Evolutionary conservation across 352 stramenopile species (phyloP).

Genomic region (Phytophthora nicotianae): DNA sequence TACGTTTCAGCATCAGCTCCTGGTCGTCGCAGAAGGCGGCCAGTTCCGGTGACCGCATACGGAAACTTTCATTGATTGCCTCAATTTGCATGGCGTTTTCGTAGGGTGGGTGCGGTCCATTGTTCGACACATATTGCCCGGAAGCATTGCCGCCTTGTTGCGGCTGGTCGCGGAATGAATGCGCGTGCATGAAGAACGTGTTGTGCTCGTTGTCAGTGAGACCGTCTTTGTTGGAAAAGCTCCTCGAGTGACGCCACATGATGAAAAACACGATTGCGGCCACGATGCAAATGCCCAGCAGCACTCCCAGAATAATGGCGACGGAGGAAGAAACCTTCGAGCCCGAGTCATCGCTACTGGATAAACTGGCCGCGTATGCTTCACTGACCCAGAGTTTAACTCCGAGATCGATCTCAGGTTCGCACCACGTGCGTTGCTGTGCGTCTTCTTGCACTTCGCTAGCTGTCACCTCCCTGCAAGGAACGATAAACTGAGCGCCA

Average conservation of each 20-base stretch:
- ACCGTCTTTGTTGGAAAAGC: constrained; percentile 34
- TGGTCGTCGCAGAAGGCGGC: constrained; percentile 43
- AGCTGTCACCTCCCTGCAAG: constrained; percentile 25
- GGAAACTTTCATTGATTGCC: constrained; percentile 41
- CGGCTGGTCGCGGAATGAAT: constrained; percentile 18
- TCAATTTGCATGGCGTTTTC: constrained; percentile 37
- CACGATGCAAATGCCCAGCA: constrained; percentile 30
- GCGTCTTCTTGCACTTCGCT: constrained; percentile 7
- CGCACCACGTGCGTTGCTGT: constrained; percentile 41
- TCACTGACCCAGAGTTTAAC: constrained; percentile 37
- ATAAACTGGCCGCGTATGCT: not conserved
- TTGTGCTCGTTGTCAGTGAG: constrained; percentile 33
- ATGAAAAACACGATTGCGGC: constrained; percentile 25
- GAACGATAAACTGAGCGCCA: constrained; percentile 34
- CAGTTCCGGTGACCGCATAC: constrained; percentile 32
- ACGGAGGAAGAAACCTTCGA: constrained; percentile 27
- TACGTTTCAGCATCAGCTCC: constrained; percentile 46
- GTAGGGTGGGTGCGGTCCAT: constrained; percentile 25
- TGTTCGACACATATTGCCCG: constrained; percentile 28
- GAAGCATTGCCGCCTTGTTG: constrained; percentile 10
- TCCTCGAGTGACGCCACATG: constrained; percentile 24
- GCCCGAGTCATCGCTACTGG: constrained; percentile 1
- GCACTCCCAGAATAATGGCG: constrained; percentile 26
- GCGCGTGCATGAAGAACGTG: constrained; percentile 34
- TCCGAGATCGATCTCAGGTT: constrained; percentile 31